phyloP scores from a whole-genome alignment of 768 basidiomycete species.

The Serendipita sp. region DNA sequence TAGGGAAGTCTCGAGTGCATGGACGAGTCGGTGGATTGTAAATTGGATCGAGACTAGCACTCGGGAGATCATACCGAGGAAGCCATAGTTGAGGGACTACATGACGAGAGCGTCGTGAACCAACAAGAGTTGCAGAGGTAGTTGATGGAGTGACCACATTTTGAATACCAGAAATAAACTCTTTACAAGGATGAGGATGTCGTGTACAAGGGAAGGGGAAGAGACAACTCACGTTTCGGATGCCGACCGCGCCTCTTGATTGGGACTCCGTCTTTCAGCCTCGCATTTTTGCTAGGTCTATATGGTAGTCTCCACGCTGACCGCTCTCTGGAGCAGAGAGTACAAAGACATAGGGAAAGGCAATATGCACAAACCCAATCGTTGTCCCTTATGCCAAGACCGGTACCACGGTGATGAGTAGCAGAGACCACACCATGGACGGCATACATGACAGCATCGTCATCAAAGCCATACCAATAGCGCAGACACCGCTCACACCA shows the following conservation, averaged over 20 bases:
- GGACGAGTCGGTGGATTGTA: neutral
- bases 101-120: too few species aligned
- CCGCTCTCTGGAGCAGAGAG: neutral
- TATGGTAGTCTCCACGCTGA: neutral
- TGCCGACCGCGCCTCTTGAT: neutral
- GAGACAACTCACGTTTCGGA: neutral
- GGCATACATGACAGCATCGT: neutral
- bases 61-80: neutral
- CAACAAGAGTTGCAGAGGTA: neutral
- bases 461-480: neutral
- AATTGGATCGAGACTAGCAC: neutral
- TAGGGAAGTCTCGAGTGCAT: slow-evolving; percentile 2
- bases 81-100: neutral
- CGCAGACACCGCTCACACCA: neutral
- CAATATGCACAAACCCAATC: neutral
- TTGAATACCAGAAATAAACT: too few species aligned
- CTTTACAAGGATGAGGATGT: neutral
- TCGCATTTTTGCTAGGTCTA: neutral
- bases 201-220: neutral
- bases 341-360: neutral
- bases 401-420: neutral
- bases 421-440: too few species aligned
- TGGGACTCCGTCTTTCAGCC: neutral
- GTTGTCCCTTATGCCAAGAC: neutral
- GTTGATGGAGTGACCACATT: neutral